Evolutionary conservation across 2,329 filamentous ascomycete genomes (phyloP), one percentile per base, ranked within the genome.

Genomic region (Diaporthe velutina): DNA sequence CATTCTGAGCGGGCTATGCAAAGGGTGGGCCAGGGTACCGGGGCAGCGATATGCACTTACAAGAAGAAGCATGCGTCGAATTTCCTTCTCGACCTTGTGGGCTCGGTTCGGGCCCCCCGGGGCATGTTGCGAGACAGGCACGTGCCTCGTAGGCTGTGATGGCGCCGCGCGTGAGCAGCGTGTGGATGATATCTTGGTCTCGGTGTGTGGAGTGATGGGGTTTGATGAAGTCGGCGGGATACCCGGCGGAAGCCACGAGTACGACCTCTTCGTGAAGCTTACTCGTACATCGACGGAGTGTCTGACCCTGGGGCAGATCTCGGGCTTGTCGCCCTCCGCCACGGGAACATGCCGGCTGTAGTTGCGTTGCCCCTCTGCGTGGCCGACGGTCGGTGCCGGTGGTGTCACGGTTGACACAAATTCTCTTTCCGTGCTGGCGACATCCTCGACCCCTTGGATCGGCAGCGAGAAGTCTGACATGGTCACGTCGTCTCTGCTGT

Each of bases 381-480:
- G 64, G 33, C 64, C 15, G 33, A 22, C 45, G 15, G n/a, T 54
- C 5, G 64, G 64, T 52, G 48, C 48, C 25, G 64, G 64, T 54
- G 33, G 45, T 25, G 48, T 28, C 45, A 68, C 33, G 22, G 17
- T 40, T 38, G 64, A 40, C 25, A 54, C 12, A 9, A 68, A 17
- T 9, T n/a, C 64, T 30, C 48, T 33, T 40, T 68, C 64, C n/a
- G n/a, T 30, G 48, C 64, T 25, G 17, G 45, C 15, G 48, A 30
- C 48, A 15, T 40, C 64, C 50, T 68, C 48, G 28, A 38, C 10
- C 33, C 64, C 64, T 30, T 68, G 64, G 3, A 68, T 68, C 8
- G 64, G 64, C 33, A 68, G n/a, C n/a, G 48, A 68, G 33, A 68
- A 68, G 3, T 68, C 64, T 8, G 64, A 68, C 64, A 68, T 68